phyloP scores from a whole-genome alignment of 768 basidiomycete genomes.

The Pisolithus tinctorius region DNA sequence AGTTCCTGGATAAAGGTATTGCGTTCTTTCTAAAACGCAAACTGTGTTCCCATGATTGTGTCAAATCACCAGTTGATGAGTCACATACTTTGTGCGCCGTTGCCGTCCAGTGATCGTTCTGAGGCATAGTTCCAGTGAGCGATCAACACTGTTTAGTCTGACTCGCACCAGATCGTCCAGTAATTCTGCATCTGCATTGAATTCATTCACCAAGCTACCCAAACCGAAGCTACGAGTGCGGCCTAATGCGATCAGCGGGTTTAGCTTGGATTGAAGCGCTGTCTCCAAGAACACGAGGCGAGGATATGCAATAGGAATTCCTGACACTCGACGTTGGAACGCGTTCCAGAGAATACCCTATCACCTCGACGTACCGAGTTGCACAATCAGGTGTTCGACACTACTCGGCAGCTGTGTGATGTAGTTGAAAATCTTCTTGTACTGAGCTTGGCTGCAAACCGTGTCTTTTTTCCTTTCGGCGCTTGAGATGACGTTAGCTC shows the following conservation, averaged over 20 bases:
- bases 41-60: background rate
- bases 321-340: conserved; percentile 24
- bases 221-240: conserved; percentile 60
- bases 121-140: conserved; percentile 42
- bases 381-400: conserved; percentile 80
- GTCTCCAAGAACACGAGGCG: conserved; percentile 85
- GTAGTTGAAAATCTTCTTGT: conserved; percentile 63
- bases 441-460: conserved; percentile 72
- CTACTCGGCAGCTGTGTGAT: conserved; percentile 51
- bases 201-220: conserved; percentile 81
- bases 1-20: conserved; percentile 81
- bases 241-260: conserved; percentile 76
- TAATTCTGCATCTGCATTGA: conserved; percentile 88
- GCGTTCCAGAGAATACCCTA: background rate
- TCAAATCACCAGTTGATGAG: background rate
- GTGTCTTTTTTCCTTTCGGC: conserved; percentile 80
- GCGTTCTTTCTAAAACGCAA: conserved; percentile 63
- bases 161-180: conserved; percentile 77
- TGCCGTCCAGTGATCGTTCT: conserved; percentile 94
- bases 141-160: background rate
- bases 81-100: conserved; percentile 60
- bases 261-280: conserved; percentile 73
- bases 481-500: conserved; percentile 32
- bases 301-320: conserved; percentile 85
- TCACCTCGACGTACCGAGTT: conserved; percentile 47